Percentiles rank a stretch among this genome's conserved stretches.
Conservation (phyloP, 2,329 filamentous ascomycete genomes). For the Talaromyces funiculosus region DNA sequence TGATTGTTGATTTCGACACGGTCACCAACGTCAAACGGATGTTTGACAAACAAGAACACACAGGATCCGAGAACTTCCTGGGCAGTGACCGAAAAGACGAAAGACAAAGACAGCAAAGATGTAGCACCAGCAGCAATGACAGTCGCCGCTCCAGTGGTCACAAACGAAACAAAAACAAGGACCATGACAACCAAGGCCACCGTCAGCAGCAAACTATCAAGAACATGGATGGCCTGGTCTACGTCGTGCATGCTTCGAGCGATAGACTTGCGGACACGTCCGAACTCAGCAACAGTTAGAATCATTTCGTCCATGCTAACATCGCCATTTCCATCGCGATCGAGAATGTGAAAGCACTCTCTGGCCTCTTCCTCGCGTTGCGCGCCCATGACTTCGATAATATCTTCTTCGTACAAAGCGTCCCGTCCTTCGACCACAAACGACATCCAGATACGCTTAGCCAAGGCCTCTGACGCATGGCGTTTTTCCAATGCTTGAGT, state of each 20-base stretch:
- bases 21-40: slow-evolving; percentile 93
- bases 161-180: slow-evolving; percentile 85
- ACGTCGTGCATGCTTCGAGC: slow-evolving; percentile 95
- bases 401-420: slow-evolving; percentile 70
- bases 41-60: slow-evolving; percentile 98
- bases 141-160: slow-evolving; percentile 77
- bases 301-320: slow-evolving; percentile 95
- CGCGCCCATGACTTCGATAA: slow-evolving; percentile 78
- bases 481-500: slow-evolving; percentile 82
- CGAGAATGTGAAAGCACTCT: slow-evolving; percentile 74
- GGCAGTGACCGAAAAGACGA: slow-evolving; percentile 85
- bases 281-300: slow-evolving; percentile 75
- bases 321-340: slow-evolving; percentile 85
- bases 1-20: slow-evolving; percentile 71
- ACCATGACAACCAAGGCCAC: slow-evolving; percentile 75
- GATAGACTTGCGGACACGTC: slow-evolving; percentile 81
- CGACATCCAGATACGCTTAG: slow-evolving; percentile 95
- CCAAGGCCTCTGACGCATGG: slow-evolving; percentile 80
- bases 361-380: slow-evolving; percentile 71
- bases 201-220: slow-evolving; percentile 78
- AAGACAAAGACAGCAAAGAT: slow-evolving; percentile 88
- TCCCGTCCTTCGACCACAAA: slow-evolving; percentile 89
- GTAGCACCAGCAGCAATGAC: slow-evolving; percentile 88
- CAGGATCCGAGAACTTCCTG: slow-evolving; percentile 97
- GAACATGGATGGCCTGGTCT: slow-evolving; percentile 83